A percentile compares a stretch with the other conserved stretches of the same genome.
These are phyloP conservation scores for Mentha longifolia DNA, from an alignment of 257 asterid species.

Conservation along the genomic window DNA sequence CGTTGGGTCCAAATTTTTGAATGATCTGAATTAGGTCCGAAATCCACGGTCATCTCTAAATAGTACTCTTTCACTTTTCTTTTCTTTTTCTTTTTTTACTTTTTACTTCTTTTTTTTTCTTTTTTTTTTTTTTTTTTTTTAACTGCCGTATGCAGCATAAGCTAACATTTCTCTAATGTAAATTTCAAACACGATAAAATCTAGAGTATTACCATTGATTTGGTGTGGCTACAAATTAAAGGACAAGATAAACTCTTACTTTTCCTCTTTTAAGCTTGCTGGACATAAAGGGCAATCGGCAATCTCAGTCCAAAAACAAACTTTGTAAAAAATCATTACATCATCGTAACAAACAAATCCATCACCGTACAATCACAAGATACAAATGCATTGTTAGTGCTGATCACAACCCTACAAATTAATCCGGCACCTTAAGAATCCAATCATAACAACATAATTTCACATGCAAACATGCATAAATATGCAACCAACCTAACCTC, in stretches of 20 bases:
- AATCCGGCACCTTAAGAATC: slow-evolving; percentile 32
- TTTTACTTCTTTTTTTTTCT: too few species aligned
- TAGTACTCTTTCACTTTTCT: too few species aligned
- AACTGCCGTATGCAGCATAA: too few species aligned
- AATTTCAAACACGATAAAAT: too few species aligned
- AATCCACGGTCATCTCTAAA: too few species aligned
- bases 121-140: too few species aligned
- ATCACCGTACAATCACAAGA: slow-evolving; percentile 21
- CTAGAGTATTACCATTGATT: too few species aligned
- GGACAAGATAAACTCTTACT: background rate
- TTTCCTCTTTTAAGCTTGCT: background rate
- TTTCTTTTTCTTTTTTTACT: too few species aligned
- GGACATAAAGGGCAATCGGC: slow-evolving; percentile 5
- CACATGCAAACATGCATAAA: slow-evolving; percentile 31
- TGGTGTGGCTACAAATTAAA: too few species aligned
- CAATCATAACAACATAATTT: background rate
- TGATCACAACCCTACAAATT: slow-evolving; percentile 12
- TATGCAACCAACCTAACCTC: background rate
- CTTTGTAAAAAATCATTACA: background rate
- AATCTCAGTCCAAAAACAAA: slow-evolving; percentile 2
- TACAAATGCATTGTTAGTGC: slow-evolving; percentile 22
- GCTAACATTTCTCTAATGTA: too few species aligned
- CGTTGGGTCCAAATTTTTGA: too few species aligned
- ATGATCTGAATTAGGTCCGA: too few species aligned
- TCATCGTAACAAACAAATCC: background rate